Evolutionary conservation across 139 green algal species (phyloP).

Genomic region (Pycnococcus provasolii): DNA sequence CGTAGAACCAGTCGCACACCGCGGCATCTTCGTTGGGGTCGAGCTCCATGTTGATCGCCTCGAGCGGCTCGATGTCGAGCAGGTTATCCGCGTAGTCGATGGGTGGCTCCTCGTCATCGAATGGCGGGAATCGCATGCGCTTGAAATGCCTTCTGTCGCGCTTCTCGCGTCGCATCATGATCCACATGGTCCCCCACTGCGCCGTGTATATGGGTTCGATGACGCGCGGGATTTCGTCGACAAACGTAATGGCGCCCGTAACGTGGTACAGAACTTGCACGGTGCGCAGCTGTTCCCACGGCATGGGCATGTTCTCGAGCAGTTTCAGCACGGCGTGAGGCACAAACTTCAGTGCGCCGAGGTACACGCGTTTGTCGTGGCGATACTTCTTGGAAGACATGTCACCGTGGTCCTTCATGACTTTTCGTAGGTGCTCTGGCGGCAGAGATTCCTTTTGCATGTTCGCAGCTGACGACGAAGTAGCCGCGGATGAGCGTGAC

Average conservation of each 20-base stretch:
- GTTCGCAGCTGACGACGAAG: slow-evolving; percentile 32
- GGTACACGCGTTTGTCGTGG: slow-evolving; percentile 97
- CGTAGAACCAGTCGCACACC: slow-evolving; percentile 90
- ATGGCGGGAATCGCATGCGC: slow-evolving; percentile 98
- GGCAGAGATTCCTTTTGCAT: slow-evolving; percentile 95
- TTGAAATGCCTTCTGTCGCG: slow-evolving; percentile 97
- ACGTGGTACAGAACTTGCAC: slow-evolving; percentile 97
- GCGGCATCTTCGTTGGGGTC: slow-evolving; percentile 83
- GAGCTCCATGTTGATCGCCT: slow-evolving; percentile 95
- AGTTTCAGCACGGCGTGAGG: slow-evolving; percentile 99
- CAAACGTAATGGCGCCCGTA: slow-evolving; percentile 97
- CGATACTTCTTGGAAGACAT: slow-evolving; percentile 95
- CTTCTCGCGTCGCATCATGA: slow-evolving; percentile 99
- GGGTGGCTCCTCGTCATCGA: slow-evolving; percentile 98
- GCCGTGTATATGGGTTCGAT: slow-evolving; percentile 96
- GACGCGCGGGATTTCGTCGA: slow-evolving; percentile 92
- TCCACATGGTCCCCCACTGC: slow-evolving; percentile 99
- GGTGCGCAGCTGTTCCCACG: slow-evolving; percentile 95
- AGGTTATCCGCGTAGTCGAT: slow-evolving; percentile 98
- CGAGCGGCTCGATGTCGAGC: slow-evolving; percentile 88
- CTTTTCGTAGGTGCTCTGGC: slow-evolving; percentile 95
- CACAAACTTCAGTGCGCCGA: slow-evolving; percentile 98
- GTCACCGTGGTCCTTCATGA: slow-evolving; percentile 91
- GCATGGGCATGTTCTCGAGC: slow-evolving; percentile 99
- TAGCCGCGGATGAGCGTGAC: too few species aligned